Base-by-base conservation (phyloP, 495 filamentous ascomycete genomes). In the Amorphotheca resinae region DNA sequence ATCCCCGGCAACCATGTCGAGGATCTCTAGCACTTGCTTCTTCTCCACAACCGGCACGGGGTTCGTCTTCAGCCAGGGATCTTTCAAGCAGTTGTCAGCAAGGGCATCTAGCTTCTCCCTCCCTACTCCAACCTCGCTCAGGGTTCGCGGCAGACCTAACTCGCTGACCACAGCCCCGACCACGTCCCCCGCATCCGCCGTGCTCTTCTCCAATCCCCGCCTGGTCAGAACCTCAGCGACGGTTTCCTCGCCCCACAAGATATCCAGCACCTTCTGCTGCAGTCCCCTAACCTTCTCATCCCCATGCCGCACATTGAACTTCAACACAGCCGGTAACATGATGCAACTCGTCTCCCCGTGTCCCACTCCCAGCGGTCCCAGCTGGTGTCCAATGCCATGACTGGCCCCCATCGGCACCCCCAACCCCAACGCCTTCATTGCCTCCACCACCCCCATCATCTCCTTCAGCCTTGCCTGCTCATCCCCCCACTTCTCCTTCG, bases 311-410 rank as follows among this genome's bases (percentile, higher is more conserved):
- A 33, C 39, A 51, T 80, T 82, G 51, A 62, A 80, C 52, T 72
- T 71, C 55, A 71, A 68, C 4, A 80, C 77, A 4, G 66, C 67
- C 4, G 76, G 76, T 20, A 80, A 59, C 37, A 81, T 62, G 25
- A 82, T 68, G 46, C 76, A 81, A 51, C 70, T 79, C 20, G 77
- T 82, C 56, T 80, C 74, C 25, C 76, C 77, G 50, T 82, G 77
- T 3, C 69, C 72, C 9, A 80, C 76, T 1, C 76, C 78, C 6
- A 80, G 52, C 0, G 76, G 75, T 8, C 78, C 77, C 0, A 80
- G 64, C 56, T 81, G 77, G 56, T 80, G 77, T 8, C 79, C 78
- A 53, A 81, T 81, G 0, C 69, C 79, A 57, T 82, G 77, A 43
- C 72, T 75, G 8, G 72, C 65, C 30, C 69, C 63, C 41, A 69